Evolutionary conservation across 2,329 filamentous ascomycete species (phyloP).

Genomic region (Clonostachys sp.): DNA sequence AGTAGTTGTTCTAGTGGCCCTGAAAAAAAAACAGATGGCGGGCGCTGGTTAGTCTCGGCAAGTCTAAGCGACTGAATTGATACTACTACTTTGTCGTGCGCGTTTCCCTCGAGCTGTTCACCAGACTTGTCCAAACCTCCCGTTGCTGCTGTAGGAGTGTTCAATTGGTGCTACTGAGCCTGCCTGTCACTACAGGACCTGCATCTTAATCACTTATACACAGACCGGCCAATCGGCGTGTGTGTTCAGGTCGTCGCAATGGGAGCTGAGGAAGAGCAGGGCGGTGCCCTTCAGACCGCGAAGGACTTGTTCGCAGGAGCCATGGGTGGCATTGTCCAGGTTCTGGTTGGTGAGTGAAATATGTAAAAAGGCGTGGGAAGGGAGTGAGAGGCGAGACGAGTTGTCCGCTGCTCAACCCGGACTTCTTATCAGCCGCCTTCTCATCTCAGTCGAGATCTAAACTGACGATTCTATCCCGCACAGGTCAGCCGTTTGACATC

Average conservation of each 20-base stretch:
- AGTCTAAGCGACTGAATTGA: too few species aligned
- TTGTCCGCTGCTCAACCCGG: background rate
- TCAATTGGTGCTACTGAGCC: too few species aligned
- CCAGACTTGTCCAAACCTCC: too few species aligned
- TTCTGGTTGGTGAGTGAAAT: constrained; percentile 71
- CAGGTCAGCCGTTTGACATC: constrained; percentile 77
- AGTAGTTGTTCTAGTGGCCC: too few species aligned
- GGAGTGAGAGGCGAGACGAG: background rate
- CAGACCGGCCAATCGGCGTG: too few species aligned
- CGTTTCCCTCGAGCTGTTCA: too few species aligned
- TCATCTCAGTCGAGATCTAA: background rate
- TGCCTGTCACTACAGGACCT: too few species aligned
- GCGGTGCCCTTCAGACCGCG: constrained; percentile 52
- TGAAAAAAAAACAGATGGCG: too few species aligned
- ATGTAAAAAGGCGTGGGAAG: background rate
- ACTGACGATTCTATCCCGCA: background rate
- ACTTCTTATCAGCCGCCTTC: background rate
- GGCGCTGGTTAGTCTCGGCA: too few species aligned
- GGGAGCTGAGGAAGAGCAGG: constrained; percentile 1
- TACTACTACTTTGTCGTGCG: too few species aligned
- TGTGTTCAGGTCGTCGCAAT: background rate
- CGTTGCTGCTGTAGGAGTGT: too few species aligned
- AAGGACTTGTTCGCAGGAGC: constrained; percentile 94
- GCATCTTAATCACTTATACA: too few species aligned
- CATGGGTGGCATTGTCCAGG: constrained; percentile 87